phyloP scores from a whole-genome alignment of 2,329 filamentous ascomycete genomes.

The Diaporthe capsici region DNA sequence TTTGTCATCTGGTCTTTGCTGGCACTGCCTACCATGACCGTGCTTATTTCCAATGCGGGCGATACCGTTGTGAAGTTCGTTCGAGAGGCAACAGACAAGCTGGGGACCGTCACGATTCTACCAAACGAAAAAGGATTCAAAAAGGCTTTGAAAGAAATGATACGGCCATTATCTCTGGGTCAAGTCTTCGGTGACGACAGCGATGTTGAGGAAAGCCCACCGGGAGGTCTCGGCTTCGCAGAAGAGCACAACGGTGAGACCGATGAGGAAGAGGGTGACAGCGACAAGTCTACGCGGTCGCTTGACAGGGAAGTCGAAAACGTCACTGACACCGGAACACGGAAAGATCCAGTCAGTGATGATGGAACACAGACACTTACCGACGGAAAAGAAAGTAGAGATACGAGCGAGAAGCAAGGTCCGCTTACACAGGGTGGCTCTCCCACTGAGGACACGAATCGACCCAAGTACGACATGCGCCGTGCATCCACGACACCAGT shows the following conservation, averaged over 20 bases:
- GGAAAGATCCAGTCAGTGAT: neutral
- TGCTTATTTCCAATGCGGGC: constrained; percentile 86
- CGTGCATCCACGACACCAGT: constrained; percentile 31
- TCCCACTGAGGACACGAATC: neutral
- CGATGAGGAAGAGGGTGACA: constrained; percentile 43
- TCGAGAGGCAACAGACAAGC: constrained; percentile 66
- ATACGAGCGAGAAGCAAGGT: neutral
- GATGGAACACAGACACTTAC: neutral
- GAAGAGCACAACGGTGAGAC: constrained; percentile 45
- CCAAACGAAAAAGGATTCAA: constrained; percentile 67
- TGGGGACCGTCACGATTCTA: constrained; percentile 73
- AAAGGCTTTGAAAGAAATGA: constrained; percentile 60
- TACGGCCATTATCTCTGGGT: constrained; percentile 60
- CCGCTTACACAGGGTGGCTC: neutral
- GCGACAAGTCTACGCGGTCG: constrained; percentile 26
- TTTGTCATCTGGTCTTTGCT: constrained; percentile 95
- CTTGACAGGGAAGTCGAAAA: constrained; percentile 48
- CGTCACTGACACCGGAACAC: constrained; percentile 30
- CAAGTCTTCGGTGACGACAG: constrained; percentile 55
- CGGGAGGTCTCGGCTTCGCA: constrained; percentile 53
- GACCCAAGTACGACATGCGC: neutral
- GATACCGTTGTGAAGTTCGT: constrained; percentile 82
- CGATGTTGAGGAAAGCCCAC: constrained; percentile 54
- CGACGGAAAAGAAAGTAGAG: neutral
- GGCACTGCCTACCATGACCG: constrained; percentile 88